These are phyloP conservation scores for Mastigamoeba balamuthi DNA, from an alignment of 78 protist species.

Conservation along the genomic window DNA sequence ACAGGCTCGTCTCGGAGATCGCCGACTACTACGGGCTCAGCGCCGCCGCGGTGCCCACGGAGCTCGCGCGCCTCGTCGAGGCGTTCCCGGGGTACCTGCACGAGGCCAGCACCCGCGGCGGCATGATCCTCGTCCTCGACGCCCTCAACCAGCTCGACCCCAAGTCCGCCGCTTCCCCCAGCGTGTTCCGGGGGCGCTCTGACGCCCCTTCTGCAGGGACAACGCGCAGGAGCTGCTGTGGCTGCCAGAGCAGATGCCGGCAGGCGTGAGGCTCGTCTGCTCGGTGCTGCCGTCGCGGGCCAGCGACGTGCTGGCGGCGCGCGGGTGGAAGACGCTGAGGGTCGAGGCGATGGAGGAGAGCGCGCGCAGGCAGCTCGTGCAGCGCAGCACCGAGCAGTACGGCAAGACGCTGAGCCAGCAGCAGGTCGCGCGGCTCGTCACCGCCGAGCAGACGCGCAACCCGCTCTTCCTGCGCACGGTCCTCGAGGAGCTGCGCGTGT, in stretches of 20 bases:
- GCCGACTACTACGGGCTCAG: neutral
- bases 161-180: no score
- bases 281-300: neutral
- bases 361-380: neutral
- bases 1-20: neutral
- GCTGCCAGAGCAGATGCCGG: neutral
- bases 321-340: neutral
- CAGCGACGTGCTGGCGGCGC: neutral
- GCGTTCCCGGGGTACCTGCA: neutral
- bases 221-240: neutral
- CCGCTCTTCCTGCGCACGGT: constrained; percentile 1
- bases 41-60: neutral
- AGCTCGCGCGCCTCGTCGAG: neutral
- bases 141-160: constrained; percentile 1
- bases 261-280: neutral
- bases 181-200: no score
- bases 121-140: neutral
- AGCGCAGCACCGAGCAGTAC: neutral
- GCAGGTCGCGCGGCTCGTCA: no score
- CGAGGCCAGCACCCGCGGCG: neutral
- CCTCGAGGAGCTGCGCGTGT: neutral
- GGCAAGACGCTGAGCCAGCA: neutral
- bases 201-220: no score
- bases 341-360: neutral
- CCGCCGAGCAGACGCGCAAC: neutral